Base-by-base conservation (phyloP, 257 asterid species). In the Solanum stenotomum region DNA sequence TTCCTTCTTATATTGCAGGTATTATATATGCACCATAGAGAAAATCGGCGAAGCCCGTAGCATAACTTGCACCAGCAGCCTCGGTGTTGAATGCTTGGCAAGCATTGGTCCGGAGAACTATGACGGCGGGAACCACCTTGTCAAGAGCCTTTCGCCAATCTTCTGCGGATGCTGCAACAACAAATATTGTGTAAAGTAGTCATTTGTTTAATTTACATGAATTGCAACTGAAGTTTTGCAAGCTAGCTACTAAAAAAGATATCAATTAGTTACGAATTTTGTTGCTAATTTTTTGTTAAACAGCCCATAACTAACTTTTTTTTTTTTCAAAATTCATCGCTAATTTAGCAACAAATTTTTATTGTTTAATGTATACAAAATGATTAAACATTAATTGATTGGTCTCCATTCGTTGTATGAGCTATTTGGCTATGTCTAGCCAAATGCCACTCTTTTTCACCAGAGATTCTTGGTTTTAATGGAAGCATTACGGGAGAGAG, bases 51-150 rank as follows among this genome's bases (percentile, higher is more conserved):
- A 97, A 97, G 35, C 99, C 99, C 2, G 98, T 97, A 71, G 99
- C 99, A 67, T 95, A 95, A 61, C 98, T 95, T 5, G 98, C 98
- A 15, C 97, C 99, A 49, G 99, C 99, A 16, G 98, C 89, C 90
- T 95, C 98, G 10, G 99, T 97, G 86, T 97, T 98, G 78, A 97
- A 97, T 56, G 98, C 98, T 25, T 98, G 98, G 88, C 96, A 95
- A 86, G 99, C 98, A 33, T 94, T 97, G 61, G 98, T 96, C 40
- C 99, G 98, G 88, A 96, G 98, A 85, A 97, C 99, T 63, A 97
- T 98, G 77, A 97, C 99, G 52, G 99, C 99, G 31, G 99, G 98
- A 40, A 97, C 99, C 77, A 96, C 99, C 89, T 86, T 95, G 86
- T 89, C 92, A 88, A 97, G 98, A 20, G 99, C 96, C 91, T 88